Conservation (phyloP, 805 yeast species). For the Isabelozyma rhagii region DNA sequence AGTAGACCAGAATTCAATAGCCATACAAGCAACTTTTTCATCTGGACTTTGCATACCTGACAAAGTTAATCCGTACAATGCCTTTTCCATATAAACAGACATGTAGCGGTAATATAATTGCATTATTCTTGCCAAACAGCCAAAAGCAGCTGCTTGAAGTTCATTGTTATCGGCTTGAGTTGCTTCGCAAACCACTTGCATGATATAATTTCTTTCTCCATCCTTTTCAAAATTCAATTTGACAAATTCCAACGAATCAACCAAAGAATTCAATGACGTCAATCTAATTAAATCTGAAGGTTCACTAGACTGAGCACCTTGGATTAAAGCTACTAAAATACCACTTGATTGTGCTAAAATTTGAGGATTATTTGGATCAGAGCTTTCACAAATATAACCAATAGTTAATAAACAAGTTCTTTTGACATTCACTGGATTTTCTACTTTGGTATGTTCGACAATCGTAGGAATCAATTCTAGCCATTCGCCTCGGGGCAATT, state of each 20-base stretch:
- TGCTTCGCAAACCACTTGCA: constrained; percentile 99
- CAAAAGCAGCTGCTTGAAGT: constrained; percentile 91
- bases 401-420: constrained; percentile 84
- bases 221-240: constrained; percentile 85
- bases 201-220: constrained; percentile 92
- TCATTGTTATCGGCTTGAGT: constrained; percentile 85
- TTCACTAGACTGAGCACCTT: constrained; percentile 88
- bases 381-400: constrained; percentile 94
- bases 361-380: constrained; percentile 77
- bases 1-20: constrained; percentile 98
- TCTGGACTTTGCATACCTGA: constrained; percentile 84
- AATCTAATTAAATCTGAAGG: constrained; percentile 71
- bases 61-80: constrained; percentile 84
- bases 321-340: constrained; percentile 90
- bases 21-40: constrained; percentile 94
- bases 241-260: constrained; percentile 86
- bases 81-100: constrained; percentile 97
- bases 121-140: constrained; percentile 92
- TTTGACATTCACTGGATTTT: constrained; percentile 75
- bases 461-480: constrained; percentile 77
- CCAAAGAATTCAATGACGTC: constrained; percentile 90
- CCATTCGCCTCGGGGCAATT: constrained; percentile 87
- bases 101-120: constrained; percentile 81
- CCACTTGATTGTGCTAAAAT: constrained; percentile 86
- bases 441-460: constrained; percentile 81